Evolutionary conservation across 169 alveolate species (phyloP).

Genomic region (Eimeria tenella): DNA sequence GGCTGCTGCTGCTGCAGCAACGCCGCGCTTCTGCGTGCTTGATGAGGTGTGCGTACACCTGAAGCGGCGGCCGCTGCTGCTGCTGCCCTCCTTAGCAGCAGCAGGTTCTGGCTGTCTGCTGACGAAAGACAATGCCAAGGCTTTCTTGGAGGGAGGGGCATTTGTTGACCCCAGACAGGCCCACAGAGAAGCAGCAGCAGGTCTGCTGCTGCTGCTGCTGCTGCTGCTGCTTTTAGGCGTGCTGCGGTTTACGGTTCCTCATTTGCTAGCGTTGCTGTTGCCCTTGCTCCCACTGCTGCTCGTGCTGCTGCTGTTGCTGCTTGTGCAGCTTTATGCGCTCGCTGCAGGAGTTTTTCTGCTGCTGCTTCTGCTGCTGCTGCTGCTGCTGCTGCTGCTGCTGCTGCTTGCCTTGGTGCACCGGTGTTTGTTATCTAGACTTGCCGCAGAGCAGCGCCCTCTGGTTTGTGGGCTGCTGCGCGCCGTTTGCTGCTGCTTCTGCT

Average conservation of each 20-base stretch:
- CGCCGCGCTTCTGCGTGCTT: conserved; percentile 49
- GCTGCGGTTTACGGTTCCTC: too few relatives aligned
- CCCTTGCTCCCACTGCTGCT: conserved; percentile 1
- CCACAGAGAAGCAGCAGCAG: neutral
- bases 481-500: neutral
- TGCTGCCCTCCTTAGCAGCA: conserved; percentile 40
- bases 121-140: conserved; percentile 11
- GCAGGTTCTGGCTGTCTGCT: conserved; percentile 11
- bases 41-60: conserved; percentile 72
- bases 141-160: conserved; percentile 5
- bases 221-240: conserved; percentile 10
- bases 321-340: too few relatives aligned
- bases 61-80: conserved; percentile 63
- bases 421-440: neutral
- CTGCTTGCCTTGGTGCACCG: neutral
- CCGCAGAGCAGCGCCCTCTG: too few relatives aligned
- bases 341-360: neutral
- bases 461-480: too few relatives aligned
- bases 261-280: neutral
- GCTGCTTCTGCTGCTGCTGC: neutral
- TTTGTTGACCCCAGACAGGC: conserved; percentile 25
- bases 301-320: neutral
- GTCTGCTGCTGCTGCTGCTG: conserved; percentile 19
- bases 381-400: neutral
- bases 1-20: conserved; percentile 44